Evolutionary conservation across 2,329 filamentous ascomycete genomes (phyloP).

Genomic region (Monilinia fructigena): DNA sequence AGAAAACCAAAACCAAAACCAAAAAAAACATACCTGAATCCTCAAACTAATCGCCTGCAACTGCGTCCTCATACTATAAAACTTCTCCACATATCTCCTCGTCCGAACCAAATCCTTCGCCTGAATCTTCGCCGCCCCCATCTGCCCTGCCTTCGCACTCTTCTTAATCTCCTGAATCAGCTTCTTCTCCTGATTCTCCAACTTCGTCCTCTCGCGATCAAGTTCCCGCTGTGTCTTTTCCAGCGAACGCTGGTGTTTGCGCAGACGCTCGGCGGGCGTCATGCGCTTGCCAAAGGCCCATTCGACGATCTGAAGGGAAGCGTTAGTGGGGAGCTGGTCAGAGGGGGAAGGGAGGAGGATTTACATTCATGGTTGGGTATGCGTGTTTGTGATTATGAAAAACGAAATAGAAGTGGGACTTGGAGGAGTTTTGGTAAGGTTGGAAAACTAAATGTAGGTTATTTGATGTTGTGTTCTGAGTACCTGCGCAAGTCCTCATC

Average conservation of each 20-base stretch:
- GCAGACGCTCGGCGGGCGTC: conserved; percentile 87
- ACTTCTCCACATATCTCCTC: conserved; percentile 93
- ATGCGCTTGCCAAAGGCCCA: conserved; percentile 99
- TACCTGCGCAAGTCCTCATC: conserved; percentile 19
- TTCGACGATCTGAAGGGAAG: conserved; percentile 74
- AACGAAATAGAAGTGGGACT: neutral
- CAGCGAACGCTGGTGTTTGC: conserved; percentile 92
- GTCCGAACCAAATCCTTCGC: conserved; percentile 95
- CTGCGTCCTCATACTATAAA: conserved; percentile 97
- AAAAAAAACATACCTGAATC: conserved; percentile 67
- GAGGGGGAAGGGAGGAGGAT: conserved; percentile 30
- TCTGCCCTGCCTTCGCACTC: conserved; percentile 95
- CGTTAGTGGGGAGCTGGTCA: neutral
- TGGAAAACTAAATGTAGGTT: conserved; percentile 8
- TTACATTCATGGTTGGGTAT: conserved; percentile 53
- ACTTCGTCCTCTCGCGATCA: conserved; percentile 89
- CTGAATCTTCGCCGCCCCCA: conserved; percentile 98
- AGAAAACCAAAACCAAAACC: too few relatives aligned
- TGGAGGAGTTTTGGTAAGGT: neutral
- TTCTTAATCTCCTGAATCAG: conserved; percentile 95
- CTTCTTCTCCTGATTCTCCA: conserved; percentile 99
- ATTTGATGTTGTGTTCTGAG: conserved; percentile 9
- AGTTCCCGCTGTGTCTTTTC: conserved; percentile 97
- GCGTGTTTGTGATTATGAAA: too few relatives aligned
- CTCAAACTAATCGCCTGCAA: conserved; percentile 92